Evolutionary conservation across 2,329 filamentous ascomycete genomes (phyloP), one percentile per base, ranked within the genome.

Genomic region (Pezicula neosporulosa): DNA sequence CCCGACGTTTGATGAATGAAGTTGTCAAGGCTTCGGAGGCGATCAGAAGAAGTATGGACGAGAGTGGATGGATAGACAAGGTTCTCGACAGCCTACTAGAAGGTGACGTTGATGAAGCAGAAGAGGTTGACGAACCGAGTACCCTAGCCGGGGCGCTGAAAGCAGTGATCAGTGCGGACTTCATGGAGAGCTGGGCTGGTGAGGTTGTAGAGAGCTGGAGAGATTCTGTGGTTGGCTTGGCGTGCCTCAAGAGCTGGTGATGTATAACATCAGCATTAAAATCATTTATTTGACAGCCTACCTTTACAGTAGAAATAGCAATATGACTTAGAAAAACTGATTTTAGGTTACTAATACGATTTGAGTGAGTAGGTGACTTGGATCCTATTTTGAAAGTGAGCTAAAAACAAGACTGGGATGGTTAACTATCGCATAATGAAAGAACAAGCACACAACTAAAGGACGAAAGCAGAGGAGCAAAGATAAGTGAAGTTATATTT

Each of bases 41-140:
- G 8, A 50, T 65, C 21, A 66, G 65, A 45, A 63, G 60, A 38
- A 57, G 52, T 2, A 48, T 68, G 33, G 60, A 66, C 48, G 65
- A 67, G 36, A 60, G 65, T 16, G 65, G 65, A 3, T 67, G 62
- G 64, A 67, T 68, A 44, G 66, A 68, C 48, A 62, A 54, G 39
- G 57, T 66, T 1, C 48, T 66, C 5, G 60, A 63, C 12, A 52
- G 47, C 47, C 51, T 61, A 3, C 21, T 58, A 35, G 33, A 45
- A 38, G 42, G 18, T 24, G 48, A 45, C 12, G 51, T 52, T 13
- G 49, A 50, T 24, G 42, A 47, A 43, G 50, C 24, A 33, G 37
- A 44, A 5, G 47, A n/a, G 3, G 28, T 41, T 3, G 44, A 47
- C 28, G 48, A 46, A 19, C 46, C 48, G 21, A 28, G 19, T 15